Evolutionary conservation across 441 rosid species (phyloP).

Genomic region (Populus tomentosa): DNA sequence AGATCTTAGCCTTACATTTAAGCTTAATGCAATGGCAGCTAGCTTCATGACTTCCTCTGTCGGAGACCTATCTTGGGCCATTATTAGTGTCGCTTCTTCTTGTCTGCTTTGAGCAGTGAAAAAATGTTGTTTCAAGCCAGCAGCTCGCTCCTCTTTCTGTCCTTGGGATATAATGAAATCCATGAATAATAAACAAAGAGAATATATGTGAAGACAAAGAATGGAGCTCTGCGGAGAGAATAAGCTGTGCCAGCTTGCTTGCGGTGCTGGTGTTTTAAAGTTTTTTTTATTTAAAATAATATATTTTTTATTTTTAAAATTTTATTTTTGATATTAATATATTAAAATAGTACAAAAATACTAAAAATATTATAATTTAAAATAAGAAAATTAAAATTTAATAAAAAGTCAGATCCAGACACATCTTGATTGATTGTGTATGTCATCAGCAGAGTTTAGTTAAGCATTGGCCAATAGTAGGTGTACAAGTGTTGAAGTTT

Average conservation of each 20-base stretch:
- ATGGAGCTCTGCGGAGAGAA: background rate
- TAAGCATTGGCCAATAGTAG: background rate
- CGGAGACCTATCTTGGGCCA: conserved; percentile 6
- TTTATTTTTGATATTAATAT: too few species aligned
- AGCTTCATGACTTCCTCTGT: conserved; percentile 22
- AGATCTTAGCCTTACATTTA: conserved; percentile 30
- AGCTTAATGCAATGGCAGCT: conserved; percentile 32
- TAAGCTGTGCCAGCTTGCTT: background rate
- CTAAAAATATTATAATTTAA: too few species aligned
- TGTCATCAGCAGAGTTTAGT: background rate
- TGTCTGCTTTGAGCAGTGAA: too few species aligned
- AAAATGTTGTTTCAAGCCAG: background rate
- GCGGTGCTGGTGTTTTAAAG: background rate
- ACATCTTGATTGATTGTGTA: too few species aligned
- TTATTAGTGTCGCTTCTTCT: background rate
- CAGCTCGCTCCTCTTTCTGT: background rate
- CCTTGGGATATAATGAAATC: background rate
- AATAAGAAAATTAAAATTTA: too few species aligned
- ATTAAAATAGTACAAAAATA: too few species aligned
- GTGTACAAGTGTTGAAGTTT: background rate
- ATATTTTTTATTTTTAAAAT: too few species aligned
- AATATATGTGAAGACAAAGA: background rate
- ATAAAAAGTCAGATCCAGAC: too few species aligned
- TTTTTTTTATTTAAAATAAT: too few species aligned
- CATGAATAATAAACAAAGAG: background rate